Conservation (phyloP, 2,329 filamentous ascomycete species). For the Aureobasidium melanogenum region DNA sequence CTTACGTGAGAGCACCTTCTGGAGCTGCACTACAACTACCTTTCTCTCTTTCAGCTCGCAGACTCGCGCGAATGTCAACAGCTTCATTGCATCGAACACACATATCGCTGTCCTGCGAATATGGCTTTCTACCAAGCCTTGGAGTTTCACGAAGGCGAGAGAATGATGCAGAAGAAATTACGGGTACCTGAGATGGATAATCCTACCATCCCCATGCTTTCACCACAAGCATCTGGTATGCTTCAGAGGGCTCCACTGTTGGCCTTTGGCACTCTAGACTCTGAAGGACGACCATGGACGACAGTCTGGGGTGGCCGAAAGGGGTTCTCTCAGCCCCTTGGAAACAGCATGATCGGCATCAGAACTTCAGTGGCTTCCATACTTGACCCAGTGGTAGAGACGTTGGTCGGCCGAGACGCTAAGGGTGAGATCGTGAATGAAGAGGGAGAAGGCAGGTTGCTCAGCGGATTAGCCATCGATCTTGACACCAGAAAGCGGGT, state of each 20-base stretch:
- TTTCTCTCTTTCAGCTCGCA: not conserved
- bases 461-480: constrained; percentile 56
- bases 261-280: constrained; percentile 64
- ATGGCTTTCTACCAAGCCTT: constrained; percentile 39
- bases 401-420: constrained; percentile 44
- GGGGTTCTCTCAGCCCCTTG: constrained; percentile 58
- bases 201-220: constrained; percentile 57
- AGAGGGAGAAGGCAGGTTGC: constrained; percentile 40
- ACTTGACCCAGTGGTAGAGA: constrained; percentile 62
- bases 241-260: constrained; percentile 57
- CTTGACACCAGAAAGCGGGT: constrained; percentile 60
- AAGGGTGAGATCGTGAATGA: constrained; percentile 37
- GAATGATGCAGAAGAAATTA: constrained; percentile 54
- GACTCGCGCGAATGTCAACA: not conserved
- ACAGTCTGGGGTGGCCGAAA: constrained; percentile 67
- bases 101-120: not conserved
- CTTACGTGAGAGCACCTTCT: not conserved
- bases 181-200: constrained; percentile 52
- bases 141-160: constrained; percentile 59
- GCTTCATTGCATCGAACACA: not conserved
- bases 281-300: constrained; percentile 60
- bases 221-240: constrained; percentile 50
- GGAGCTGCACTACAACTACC: no score
- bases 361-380: constrained; percentile 50
- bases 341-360: constrained; percentile 55